phyloP scores from a whole-genome alignment of 495 filamentous ascomycete genomes.

The Penicillium verhagenii region DNA sequence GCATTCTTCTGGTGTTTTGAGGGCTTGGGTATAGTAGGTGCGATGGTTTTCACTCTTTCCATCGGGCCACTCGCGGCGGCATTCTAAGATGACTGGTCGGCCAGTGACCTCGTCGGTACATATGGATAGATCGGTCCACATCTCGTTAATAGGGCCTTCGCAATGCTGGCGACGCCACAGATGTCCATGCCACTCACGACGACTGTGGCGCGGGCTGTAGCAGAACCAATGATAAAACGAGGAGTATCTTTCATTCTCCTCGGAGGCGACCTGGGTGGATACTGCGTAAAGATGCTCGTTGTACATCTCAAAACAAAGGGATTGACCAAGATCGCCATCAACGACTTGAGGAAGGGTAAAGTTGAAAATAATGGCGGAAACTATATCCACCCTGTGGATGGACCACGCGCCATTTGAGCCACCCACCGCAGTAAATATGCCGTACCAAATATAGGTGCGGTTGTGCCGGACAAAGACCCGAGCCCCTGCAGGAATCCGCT shows the following conservation, averaged over 20 bases:
- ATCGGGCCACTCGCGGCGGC: slow-evolving; percentile 66
- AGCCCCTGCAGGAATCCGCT: slow-evolving; percentile 9
- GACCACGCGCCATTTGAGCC: slow-evolving; percentile 49
- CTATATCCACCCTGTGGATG: slow-evolving; percentile 54
- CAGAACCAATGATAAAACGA: slow-evolving; percentile 72
- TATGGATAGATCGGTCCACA: slow-evolving; percentile 68
- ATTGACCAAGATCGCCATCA: slow-evolving; percentile 59
- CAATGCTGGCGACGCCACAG: slow-evolving; percentile 67
- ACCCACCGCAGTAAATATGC: slow-evolving; percentile 35
- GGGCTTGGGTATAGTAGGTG: slow-evolving; percentile 64
- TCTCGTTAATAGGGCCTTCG: slow-evolving; percentile 76
- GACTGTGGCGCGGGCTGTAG: slow-evolving; percentile 42
- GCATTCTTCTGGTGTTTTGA: slow-evolving; percentile 46
- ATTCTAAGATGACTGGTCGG: slow-evolving; percentile 63
- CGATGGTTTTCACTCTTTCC: slow-evolving; percentile 60
- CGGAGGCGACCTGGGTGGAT: slow-evolving; percentile 63
- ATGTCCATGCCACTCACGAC: slow-evolving; percentile 24
- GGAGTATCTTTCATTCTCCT: slow-evolving; percentile 64
- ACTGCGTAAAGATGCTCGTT: slow-evolving; percentile 69
- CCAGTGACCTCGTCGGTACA: slow-evolving; percentile 62
- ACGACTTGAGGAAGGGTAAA: slow-evolving; percentile 14
- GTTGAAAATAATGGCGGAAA: slow-evolving; percentile 13
- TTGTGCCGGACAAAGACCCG: slow-evolving; percentile 65
- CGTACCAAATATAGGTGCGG: slow-evolving; percentile 63
- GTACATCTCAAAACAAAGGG: slow-evolving; percentile 70